Evolutionary conservation across 106 monocot genomes (phyloP), one percentile per base, ranked within the genome.

Genomic region (Agapanthus africanus): DNA sequence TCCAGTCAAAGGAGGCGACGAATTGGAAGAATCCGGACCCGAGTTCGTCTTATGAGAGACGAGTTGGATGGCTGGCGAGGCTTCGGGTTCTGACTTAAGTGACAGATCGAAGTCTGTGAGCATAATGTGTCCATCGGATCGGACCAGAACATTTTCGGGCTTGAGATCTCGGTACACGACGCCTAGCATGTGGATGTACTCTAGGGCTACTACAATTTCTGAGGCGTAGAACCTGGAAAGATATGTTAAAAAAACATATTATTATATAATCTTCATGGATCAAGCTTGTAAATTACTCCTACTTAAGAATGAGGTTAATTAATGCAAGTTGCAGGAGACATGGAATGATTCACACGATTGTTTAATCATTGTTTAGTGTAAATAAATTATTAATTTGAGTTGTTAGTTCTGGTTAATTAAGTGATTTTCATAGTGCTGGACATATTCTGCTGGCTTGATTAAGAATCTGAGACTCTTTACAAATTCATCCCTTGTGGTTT

Each of bases 31-130:
- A 13, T 10, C 30, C 0, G 27, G 14, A 1, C 1, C 56, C 18
- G 36, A 36, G 32, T 31, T 31, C 0, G 65, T 39, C 42, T 67
- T 46, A 52, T 65, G 70, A 18, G 82, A 76, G 61, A 94, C 68
- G 59, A 94, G 54, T 25, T 87, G 89, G 40, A 83, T 86, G 10
- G 84, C 69, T 2, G 82, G 78, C 39, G 84, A 46, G 37, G 75
- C 40, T 11, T 67, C 46, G 33, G 66, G 38, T 54, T 74, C 82
- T 68, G 75, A 84, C 40, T 82, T 87, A 62, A 94, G 84, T n/a
- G 90, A 90, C 54, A 94, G 87, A 56, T 94, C 90, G 63, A 94
- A 94, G 74, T 94, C 93, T 14, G 93, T 94, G 61, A 90, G 87
- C 90, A 90, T 87, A 73, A 94, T 83, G 80, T 95, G 95, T 39